These are phyloP conservation scores for Candida silvicultrix DNA, from an alignment of 805 yeast genomes.

Conservation along the genomic window DNA sequence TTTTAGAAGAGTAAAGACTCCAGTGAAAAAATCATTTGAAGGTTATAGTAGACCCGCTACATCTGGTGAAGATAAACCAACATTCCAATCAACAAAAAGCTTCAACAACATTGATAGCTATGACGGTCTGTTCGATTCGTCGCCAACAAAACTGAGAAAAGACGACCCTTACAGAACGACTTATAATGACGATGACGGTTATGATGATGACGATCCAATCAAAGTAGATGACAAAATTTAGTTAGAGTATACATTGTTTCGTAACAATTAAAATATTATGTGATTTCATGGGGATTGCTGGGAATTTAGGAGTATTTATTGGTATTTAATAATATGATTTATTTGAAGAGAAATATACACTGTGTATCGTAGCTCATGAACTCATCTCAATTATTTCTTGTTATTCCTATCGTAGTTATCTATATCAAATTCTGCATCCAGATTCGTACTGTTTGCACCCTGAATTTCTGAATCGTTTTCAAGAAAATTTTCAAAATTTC, in stretches of 20 bases:
- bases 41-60: background rate
- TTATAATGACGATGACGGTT: background rate
- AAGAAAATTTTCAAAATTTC: slow-evolving; percentile 13
- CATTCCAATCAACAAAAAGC: background rate
- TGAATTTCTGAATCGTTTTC: background rate
- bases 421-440: background rate
- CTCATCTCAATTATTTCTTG: background rate
- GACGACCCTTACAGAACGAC: background rate
- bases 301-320: background rate
- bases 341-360: background rate
- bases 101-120: background rate
- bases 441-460: background rate
- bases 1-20: slow-evolving; percentile 2
- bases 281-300: background rate
- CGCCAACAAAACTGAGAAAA: background rate
- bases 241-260: too few relatives aligned
- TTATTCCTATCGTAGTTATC: slow-evolving; percentile 7
- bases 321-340: background rate
- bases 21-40: background rate
- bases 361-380: background rate
- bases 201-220: slow-evolving; percentile 8
- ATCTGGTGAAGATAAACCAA: background rate
- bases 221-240: slow-evolving; percentile 12
- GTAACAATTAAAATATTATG: too few relatives aligned
- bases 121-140: background rate